These are phyloP conservation scores for Lecanicillium sp. DNA, from an alignment of 2,329 filamentous ascomycete species.

Conservation along the genomic window DNA sequence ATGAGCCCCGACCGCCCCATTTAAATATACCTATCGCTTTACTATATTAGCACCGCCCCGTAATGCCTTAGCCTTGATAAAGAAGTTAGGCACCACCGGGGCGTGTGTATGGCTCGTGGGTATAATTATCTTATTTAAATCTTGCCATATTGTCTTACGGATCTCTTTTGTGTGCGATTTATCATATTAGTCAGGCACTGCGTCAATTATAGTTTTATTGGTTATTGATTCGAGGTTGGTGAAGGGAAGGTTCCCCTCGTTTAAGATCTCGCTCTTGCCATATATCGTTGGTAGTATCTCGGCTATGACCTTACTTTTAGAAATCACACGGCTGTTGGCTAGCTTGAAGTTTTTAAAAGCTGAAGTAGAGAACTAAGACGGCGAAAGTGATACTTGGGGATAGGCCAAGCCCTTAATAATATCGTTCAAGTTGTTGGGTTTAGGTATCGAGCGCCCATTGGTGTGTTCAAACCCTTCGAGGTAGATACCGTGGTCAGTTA, in stretches of 20 bases:
- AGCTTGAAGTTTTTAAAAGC: slow-evolving; percentile 25
- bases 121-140: neutral
- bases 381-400: slow-evolving; percentile 28
- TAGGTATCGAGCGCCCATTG: neutral
- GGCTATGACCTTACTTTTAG: slow-evolving; percentile 29
- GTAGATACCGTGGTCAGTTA: slow-evolving; percentile 30
- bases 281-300: slow-evolving; percentile 29
- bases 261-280: slow-evolving; percentile 8
- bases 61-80: slow-evolving; percentile 34
- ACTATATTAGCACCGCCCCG: slow-evolving; percentile 24
- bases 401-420: neutral
- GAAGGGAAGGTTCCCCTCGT: neutral
- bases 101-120: neutral
- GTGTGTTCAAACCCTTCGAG: slow-evolving; percentile 10
- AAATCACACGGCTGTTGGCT: slow-evolving; percentile 23
- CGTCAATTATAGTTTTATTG: slow-evolving; percentile 22
- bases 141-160: slow-evolving; percentile 14
- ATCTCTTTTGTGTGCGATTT: slow-evolving; percentile 24
- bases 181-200: slow-evolving; percentile 29
- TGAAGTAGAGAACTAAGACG: slow-evolving; percentile 26
- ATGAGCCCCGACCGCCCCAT: slow-evolving; percentile 30
- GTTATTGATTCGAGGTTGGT: slow-evolving; percentile 31
- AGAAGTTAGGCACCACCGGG: slow-evolving; percentile 35
- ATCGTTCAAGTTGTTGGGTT: neutral
- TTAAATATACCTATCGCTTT: slow-evolving; percentile 26